Base-by-base conservation (phyloP, 1,284 basidiomycete species). In the Ceratobasidium sp. region DNA sequence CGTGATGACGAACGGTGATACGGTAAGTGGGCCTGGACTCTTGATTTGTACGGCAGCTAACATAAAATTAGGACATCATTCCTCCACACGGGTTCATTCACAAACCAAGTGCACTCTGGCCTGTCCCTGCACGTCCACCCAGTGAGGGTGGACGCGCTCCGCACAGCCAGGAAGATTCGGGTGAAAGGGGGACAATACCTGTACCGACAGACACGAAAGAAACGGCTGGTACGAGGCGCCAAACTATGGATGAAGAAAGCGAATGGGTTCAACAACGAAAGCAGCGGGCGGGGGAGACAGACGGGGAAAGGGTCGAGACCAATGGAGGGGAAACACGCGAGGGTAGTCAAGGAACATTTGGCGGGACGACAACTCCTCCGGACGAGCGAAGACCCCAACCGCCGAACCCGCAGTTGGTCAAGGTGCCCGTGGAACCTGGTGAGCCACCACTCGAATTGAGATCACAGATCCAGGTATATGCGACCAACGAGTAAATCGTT, bases 21-120 rank as follows among this genome's bases (percentile, higher is more conserved):
- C 77, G 84, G 88, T 88, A 75, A 53, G 79, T 74, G 28, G 30
- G 32, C 32, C 36, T 62, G 21, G 46, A 36, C 21, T 71, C 30
- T 57, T 52, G 26, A 60, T 26, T 57, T 61, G 12, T 32, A 46
- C 41, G 26, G 32, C n/a, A 28, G 14, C 21, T 30, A 28, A 26
- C 53, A 71, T 69, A 87, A n/a, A 26, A 23, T 36, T 16, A 89
- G 88, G 88, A 89, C 75, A 89, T 89, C 65, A 87, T 89, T 41
- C 88, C 88, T 1, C 82, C 83, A 23, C 82, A 88, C 75, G 88
- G 88, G 0, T 89, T 89, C 77, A 81, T 89, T 10, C 84, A 85
- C 30, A 87, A 86, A 75, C 87, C 87, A 2, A 88, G 86, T 8
- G 78, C 83, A 0, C 73, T 85, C 1, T 89, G 88, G 88, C 87